These are phyloP conservation scores for Backusella circina DNA, from an alignment of 192 early-diverging fungal species.

Conservation along the genomic window DNA sequence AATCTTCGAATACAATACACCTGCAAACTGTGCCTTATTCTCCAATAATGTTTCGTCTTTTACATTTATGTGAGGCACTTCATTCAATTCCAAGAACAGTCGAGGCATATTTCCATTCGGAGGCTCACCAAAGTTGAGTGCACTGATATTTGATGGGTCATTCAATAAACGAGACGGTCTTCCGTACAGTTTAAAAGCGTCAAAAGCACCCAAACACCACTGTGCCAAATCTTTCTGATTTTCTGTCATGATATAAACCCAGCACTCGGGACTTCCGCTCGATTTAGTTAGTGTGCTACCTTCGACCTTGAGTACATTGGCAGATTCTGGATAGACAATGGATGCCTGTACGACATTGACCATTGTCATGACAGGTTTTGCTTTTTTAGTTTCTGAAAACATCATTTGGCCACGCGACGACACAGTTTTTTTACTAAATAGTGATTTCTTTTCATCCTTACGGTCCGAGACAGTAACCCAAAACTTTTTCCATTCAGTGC, in stretches of 20 bases:
- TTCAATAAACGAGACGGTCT: constrained; percentile 33
- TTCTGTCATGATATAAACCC: constrained; percentile 28
- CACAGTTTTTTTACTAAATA: constrained; percentile 37
- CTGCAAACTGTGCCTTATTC: constrained; percentile 4
- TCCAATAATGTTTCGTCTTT: background rate
- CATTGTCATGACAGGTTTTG: constrained; percentile 51
- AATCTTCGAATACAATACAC: background rate
- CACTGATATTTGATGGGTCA: constrained; percentile 17
- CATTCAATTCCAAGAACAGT: constrained; percentile 28
- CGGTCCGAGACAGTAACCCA: constrained; percentile 53
- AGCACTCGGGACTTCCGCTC: background rate
- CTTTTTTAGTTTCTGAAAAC: constrained; percentile 50
- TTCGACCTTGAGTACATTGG: constrained; percentile 39
- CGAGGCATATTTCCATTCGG: constrained; percentile 5
- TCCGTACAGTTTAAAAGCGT: constrained; percentile 46
- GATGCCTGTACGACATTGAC: constrained; percentile 55
- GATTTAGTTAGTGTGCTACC: constrained; percentile 16
- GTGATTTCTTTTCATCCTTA: constrained; percentile 40
- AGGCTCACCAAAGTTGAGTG: constrained; percentile 25
- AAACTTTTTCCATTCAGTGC: constrained; percentile 43
- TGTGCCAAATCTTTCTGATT: constrained; percentile 33
- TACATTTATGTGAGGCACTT: constrained; percentile 11
- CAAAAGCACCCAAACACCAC: constrained; percentile 39
- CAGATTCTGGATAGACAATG: constrained; percentile 50
- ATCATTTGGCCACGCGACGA: constrained; percentile 47